These are phyloP conservation scores for Oryza rufipogon DNA, from an alignment of 176 grass and related monocot species.

Conservation along the genomic window DNA sequence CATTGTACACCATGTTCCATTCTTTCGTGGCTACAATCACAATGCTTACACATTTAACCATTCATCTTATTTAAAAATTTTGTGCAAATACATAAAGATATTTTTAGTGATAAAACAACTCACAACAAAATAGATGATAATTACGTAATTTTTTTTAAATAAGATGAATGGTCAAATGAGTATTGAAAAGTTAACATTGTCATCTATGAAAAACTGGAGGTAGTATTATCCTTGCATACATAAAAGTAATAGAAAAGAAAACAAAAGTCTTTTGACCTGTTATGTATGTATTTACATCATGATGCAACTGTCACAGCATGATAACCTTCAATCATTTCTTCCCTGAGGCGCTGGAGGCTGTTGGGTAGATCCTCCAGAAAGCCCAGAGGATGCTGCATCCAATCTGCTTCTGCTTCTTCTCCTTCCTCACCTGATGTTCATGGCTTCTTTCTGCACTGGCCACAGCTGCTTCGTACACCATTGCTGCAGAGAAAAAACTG, in stretches of 20 bases:
- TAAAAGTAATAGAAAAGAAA: neutral
- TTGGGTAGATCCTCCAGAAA: neutral
- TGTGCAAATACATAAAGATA: too few relatives aligned
- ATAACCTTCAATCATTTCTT: neutral
- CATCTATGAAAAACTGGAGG: too few relatives aligned
- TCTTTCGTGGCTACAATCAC: neutral
- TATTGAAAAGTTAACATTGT: too few relatives aligned
- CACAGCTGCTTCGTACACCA: conserved; percentile 39
- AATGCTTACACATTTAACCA: neutral
- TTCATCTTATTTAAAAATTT: too few relatives aligned
- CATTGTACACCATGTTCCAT: neutral
- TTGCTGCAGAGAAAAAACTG: neutral
- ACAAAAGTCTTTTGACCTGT: neutral
- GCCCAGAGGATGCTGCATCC: neutral
- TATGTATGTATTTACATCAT: neutral
- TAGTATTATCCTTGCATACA: neutral
- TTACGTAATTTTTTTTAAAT: too few relatives aligned
- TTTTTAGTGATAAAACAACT: too few relatives aligned
- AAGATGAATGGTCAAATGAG: too few relatives aligned
- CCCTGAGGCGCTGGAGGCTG: neutral
- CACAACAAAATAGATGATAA: too few relatives aligned
- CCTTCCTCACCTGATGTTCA: conserved; percentile 1
- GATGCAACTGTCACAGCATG: too few relatives aligned
- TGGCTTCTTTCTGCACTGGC: neutral
- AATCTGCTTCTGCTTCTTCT: neutral